Evolutionary conservation across 192 early-diverging fungal genomes (phyloP).

Genomic region (Lobosporangium transversale): DNA sequence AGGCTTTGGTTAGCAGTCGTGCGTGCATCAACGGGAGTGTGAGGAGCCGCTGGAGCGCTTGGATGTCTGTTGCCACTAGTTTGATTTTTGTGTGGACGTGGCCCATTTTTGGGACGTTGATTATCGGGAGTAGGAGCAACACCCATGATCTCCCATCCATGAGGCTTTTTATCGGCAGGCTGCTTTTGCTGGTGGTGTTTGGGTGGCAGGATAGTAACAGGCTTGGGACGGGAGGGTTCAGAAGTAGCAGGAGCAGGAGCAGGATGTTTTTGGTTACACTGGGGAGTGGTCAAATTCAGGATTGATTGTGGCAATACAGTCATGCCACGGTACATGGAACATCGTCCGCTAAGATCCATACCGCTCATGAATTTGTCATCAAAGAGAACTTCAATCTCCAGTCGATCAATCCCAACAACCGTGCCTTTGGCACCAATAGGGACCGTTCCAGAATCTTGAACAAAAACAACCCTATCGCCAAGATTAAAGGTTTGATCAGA

Average conservation of each 20-base stretch:
- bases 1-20: conserved; percentile 31
- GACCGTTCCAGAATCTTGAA: conserved; percentile 73
- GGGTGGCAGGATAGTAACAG: conserved; percentile 17
- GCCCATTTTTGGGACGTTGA: conserved; percentile 24
- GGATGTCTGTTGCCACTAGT: neutral
- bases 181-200: conserved; percentile 16
- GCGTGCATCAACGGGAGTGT: conserved; percentile 1
- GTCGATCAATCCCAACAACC: conserved; percentile 81
- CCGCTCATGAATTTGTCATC: conserved; percentile 87
- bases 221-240: conserved; percentile 4
- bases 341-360: conserved; percentile 78
- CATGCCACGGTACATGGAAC: conserved; percentile 79
- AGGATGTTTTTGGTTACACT: conserved; percentile 50
- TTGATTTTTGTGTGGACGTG: conserved; percentile 9
- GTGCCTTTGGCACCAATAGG: conserved; percentile 87
- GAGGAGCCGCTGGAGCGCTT: neutral
- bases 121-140: conserved; percentile 26
- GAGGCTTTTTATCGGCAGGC: conserved; percentile 27
- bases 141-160: conserved; percentile 47
- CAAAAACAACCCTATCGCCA: conserved; percentile 89
- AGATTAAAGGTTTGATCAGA: conserved; percentile 81
- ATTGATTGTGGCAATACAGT: conserved; percentile 69
- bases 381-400: conserved; percentile 87
- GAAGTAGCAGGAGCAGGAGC: neutral
- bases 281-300: conserved; percentile 77